Base-by-base conservation (phyloP, 2,329 filamentous ascomycete genomes). In the Geoglossum cookeanum region DNA sequence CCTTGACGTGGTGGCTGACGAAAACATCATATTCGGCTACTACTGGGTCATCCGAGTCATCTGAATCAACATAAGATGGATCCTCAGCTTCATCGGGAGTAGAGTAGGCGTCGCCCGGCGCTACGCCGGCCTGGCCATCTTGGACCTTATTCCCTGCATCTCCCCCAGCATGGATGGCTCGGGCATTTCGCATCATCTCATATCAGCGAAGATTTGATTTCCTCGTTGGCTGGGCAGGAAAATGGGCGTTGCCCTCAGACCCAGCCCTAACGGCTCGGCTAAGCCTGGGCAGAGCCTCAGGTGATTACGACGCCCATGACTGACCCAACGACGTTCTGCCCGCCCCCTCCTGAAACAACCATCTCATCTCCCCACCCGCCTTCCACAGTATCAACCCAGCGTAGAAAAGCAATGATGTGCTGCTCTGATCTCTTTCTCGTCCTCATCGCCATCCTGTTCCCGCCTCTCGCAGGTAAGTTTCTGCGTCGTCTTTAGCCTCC, bases 1-100 rank as follows among this genome's bases (percentile, higher is more conserved):
- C 81, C 3, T 81, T 75, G 51, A 85, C 78, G 22, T 77, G 73
- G 27, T 87, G 84, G 63, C 90, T 95, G 66, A 95, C 81, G 71
- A 84, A 91, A 69, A 97, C 81, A 66, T 87, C 80, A 77, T 95
- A 97, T 63, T 74, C 71, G 35, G 72, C 71, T 13, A 72, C 69
- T 60, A 76, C 71, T 3, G 72, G 71, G 59, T 76, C 74, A 59
- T 74, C 71, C 29, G 70, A 65, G 5, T 64, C 62, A 39, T 65
- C 63, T 15, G 49, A 35, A 48, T 55, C 54, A 15, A 22, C 32
- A 37, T 11, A 17, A 37, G 27, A 52, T 33, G 15, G n/a, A 4
- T 11, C 27, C n/a, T 17, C 3, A 13, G 47, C 55, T 15, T 48
- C 39, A 29, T 53, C 55, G 33, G 29, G 33, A 52, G 15, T 11